Evolutionary conservation across 176 grass and related monocot species (phyloP).

Genomic region (Poa annua): DNA sequence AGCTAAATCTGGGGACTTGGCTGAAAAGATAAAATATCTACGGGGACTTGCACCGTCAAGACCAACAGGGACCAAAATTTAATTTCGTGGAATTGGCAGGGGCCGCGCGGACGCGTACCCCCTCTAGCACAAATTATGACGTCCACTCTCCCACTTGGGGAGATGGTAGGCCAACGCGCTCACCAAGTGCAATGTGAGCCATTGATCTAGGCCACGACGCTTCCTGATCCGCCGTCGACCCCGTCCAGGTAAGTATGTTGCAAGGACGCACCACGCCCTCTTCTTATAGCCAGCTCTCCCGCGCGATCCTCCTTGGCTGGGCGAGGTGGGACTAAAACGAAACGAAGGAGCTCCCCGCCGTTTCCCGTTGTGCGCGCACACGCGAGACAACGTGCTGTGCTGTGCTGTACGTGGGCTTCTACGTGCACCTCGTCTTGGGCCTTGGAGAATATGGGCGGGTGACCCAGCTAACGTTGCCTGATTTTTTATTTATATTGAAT

Average conservation of each 20-base stretch:
- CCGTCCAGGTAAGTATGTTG: slow-evolving; percentile 64
- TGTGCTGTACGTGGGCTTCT: background rate
- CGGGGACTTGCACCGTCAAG: too few species aligned
- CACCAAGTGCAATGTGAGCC: slow-evolving; percentile 50
- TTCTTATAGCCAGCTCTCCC: background rate
- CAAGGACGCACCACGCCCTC: accelerated
- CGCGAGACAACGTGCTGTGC: too few species aligned
- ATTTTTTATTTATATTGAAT: too few species aligned
- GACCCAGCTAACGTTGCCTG: too few species aligned
- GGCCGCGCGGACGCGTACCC: slow-evolving; percentile 55
- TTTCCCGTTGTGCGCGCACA: background rate
- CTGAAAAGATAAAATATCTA: too few species aligned
- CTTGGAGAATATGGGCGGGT: background rate
- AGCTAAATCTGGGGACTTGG: too few species aligned
- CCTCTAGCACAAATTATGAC: slow-evolving; percentile 57
- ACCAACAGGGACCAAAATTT: background rate
- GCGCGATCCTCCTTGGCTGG: accelerated
- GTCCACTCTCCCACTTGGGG: slow-evolving; percentile 48
- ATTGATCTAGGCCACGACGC: slow-evolving; percentile 45
- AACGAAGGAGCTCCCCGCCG: background rate
- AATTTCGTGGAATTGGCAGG: background rate
- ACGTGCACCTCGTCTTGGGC: background rate
- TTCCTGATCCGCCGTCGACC: slow-evolving; percentile 52
- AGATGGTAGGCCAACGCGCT: slow-evolving; percentile 38
- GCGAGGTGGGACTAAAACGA: slow-evolving; percentile 1